phyloP scores from a whole-genome alignment of 805 yeast species.

The Maudiozyma bulderi region DNA sequence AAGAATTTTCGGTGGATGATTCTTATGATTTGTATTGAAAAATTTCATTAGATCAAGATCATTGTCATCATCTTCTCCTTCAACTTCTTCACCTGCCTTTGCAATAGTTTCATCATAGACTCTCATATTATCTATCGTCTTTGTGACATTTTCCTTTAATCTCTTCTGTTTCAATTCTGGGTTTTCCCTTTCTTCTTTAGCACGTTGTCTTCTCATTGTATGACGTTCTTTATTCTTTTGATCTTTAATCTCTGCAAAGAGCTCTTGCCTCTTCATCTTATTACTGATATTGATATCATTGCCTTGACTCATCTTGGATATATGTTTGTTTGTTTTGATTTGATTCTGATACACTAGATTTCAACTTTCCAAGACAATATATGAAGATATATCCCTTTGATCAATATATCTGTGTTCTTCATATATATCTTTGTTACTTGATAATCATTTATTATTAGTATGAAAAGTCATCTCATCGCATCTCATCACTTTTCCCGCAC shows the following conservation, averaged over 20 bases:
- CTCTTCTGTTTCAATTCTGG: constrained; percentile 79
- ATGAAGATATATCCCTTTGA: neutral
- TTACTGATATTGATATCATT: constrained; percentile 50
- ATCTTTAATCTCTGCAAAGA: constrained; percentile 64
- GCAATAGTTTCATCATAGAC: constrained; percentile 78
- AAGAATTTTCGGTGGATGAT: constrained; percentile 76
- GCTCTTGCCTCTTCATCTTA: constrained; percentile 70
- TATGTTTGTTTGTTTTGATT: neutral
- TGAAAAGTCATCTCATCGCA: constrained; percentile 2
- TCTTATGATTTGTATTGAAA: constrained; percentile 44
- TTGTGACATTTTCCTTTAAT: constrained; percentile 65
- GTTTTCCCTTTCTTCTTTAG: constrained; percentile 75
- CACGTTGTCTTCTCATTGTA: constrained; percentile 65
- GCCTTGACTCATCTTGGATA: neutral
- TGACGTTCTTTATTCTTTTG: constrained; percentile 71
- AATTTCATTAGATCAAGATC: constrained; percentile 20
- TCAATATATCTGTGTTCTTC: neutral
- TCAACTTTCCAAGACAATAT: neutral
- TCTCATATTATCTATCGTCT: constrained; percentile 74
- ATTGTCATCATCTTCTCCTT: constrained; percentile 5
- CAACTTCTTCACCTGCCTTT: constrained; percentile 34
- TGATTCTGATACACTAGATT: neutral
- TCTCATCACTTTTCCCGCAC: constrained; percentile 2
- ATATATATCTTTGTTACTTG: too few relatives aligned
- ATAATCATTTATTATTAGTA: too few relatives aligned